phyloP scores from a whole-genome alignment of 2,329 filamentous ascomycete genomes.

The Aspergillus awamori region DNA sequence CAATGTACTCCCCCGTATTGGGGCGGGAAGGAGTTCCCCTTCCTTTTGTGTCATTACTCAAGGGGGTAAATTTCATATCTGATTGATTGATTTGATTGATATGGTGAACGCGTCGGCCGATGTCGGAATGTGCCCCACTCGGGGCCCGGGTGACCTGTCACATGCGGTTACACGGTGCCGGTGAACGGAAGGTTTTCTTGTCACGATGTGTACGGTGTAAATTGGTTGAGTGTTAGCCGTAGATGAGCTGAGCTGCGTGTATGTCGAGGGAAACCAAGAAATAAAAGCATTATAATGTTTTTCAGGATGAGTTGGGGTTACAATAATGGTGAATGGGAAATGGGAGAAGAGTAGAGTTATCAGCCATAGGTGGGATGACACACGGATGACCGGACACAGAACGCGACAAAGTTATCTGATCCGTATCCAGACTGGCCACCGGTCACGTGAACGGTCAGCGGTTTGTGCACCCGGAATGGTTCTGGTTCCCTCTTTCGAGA shows the following conservation, averaged over 20 bases:
- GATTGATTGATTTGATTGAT: conserved; percentile 14
- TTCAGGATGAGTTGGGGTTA: no score
- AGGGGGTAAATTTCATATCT: conserved; percentile 4
- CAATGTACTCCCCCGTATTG: neutral
- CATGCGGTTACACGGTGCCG: conserved; percentile 1
- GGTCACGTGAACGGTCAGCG: neutral
- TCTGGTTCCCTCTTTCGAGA: no score
- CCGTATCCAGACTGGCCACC: conserved; percentile 14
- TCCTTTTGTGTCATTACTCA: neutral
- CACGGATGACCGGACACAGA: conserved; percentile 11
- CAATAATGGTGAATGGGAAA: neutral
- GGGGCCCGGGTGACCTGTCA: neutral
- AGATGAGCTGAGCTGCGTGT: no score
- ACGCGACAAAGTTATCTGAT: conserved; percentile 25
- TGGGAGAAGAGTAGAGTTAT: neutral
- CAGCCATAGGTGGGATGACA: conserved; percentile 15
- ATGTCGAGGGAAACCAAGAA: neutral
- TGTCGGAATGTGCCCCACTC: conserved; percentile 6
- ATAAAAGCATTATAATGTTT: neutral
- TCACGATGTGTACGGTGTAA: neutral
- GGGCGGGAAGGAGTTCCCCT: neutral
- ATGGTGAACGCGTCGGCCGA: conserved; percentile 8
- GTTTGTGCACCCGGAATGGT: neutral
- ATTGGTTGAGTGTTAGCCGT: neutral
- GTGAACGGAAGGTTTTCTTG: neutral